Conservation (phyloP, 2,329 filamentous ascomycete species). For the Aspergillus quadrilineatus region DNA sequence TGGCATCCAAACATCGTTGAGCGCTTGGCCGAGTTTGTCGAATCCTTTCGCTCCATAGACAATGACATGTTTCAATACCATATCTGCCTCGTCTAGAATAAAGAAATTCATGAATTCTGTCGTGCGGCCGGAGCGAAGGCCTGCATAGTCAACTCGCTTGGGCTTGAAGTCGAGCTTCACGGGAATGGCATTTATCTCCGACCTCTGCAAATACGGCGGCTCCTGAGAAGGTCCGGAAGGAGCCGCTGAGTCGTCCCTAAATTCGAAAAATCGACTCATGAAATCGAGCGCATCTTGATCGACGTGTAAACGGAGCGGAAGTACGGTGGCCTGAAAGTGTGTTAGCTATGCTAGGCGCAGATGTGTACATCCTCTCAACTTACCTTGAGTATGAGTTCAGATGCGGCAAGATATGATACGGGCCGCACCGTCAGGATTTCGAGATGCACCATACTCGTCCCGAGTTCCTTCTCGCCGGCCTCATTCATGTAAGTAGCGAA, state of each 20-base stretch:
- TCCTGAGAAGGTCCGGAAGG: slow-evolving; percentile 64
- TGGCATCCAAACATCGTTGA: slow-evolving; percentile 96
- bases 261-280: slow-evolving; percentile 95
- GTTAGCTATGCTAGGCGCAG: slow-evolving; percentile 17
- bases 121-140: slow-evolving; percentile 86
- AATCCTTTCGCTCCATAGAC: slow-evolving; percentile 91
- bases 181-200: slow-evolving; percentile 79
- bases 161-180: slow-evolving; percentile 96
- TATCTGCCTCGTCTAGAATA: slow-evolving; percentile 81
- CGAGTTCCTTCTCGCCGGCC: slow-evolving; percentile 79
- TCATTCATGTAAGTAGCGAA: slow-evolving; percentile 93
- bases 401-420: slow-evolving; percentile 76
- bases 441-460: slow-evolving; percentile 84
- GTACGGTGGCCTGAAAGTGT: slow-evolving; percentile 58
- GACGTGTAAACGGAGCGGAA: slow-evolving; percentile 87
- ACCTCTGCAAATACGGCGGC: slow-evolving; percentile 81
- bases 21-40: slow-evolving; percentile 79
- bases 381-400: slow-evolving; percentile 80
- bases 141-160: slow-evolving; percentile 94
- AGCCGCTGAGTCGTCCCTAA: slow-evolving; percentile 71
- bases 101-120: slow-evolving; percentile 99
- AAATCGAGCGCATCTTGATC: slow-evolving; percentile 98
- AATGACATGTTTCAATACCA: slow-evolving; percentile 84
- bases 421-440: slow-evolving; percentile 87
- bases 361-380: slow-evolving; percentile 15